Evolutionary conservation across 129 eudicot genomes (phyloP), one percentile per base, ranked within the genome.

Genomic region (Pulicaria dysenterica): DNA sequence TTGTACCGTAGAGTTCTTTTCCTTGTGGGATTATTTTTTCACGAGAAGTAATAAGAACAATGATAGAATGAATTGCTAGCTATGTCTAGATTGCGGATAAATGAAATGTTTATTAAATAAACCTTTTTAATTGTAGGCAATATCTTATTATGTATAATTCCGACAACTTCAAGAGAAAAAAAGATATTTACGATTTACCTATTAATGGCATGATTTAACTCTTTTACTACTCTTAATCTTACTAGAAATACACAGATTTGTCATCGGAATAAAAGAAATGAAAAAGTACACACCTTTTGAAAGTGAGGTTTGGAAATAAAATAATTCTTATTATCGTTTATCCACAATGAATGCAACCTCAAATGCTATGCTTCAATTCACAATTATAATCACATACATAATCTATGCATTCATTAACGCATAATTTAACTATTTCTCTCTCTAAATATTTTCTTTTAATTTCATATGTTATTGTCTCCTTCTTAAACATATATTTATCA

Each of bases 11-110:
- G n/a, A 39, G 11, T 34, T 49, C 42, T 62, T 73, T 73, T 24
- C 24, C 53, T 59, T 45, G 69, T 58, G 36, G 37, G 37, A 31
- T 58, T 8, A 11, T 58, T 31, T 58, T 58, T 10, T 8, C 64
- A 5, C 8, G 16, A 58, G 6, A 58, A 58, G 64, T 58, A 58
- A 58, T 31, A 43, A 58, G 44, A 58, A 34, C 43, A 58, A 58
- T 58, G 64, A 73, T 59, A 48, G 5, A 64, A 74, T 48, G 50
- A 17, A 61, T 65, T 43, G 31, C 64, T 75, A 42, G 37, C 37
- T 75, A 75, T 75, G 80, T 58, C 56, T 66, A 75, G 80, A 53
- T 67, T 48, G 15, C 39, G 38, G 13, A 44, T 66, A 66, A 65
- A 76, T 66, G 67, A 9, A 56, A 75, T 3, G 55, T 75, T 55